Conservation (phyloP, 1,139 yeast genomes). For the Yamadazyma buinensis region DNA sequence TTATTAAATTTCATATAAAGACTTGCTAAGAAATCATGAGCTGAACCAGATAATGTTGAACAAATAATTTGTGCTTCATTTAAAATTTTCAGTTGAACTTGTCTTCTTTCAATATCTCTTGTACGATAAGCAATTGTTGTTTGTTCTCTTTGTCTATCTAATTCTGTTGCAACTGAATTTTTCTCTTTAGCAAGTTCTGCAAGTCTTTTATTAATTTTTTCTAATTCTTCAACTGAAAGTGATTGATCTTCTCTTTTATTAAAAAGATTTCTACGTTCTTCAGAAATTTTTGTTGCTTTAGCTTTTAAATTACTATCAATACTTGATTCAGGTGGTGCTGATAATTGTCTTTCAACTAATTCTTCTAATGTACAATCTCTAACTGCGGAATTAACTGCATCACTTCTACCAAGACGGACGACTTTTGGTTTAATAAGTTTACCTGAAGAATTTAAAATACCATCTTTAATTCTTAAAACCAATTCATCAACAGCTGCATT, state of each 20-base stretch:
- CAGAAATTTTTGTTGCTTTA: constrained; percentile 50
- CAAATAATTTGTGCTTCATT: constrained; percentile 85
- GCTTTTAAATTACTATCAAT: constrained; percentile 39
- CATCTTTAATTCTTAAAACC: constrained; percentile 77
- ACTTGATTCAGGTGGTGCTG: constrained; percentile 29
- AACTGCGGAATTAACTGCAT: constrained; percentile 81
- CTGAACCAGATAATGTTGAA: constrained; percentile 91
- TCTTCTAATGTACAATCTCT: constrained; percentile 85
- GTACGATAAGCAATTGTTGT: constrained; percentile 66
- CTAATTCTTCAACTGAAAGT: constrained; percentile 36
- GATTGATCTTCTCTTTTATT: constrained; percentile 27
- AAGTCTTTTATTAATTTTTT: constrained; percentile 44
- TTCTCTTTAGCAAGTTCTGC: constrained; percentile 57
- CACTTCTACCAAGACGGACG: constrained; percentile 89
- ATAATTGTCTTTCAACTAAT: constrained; percentile 65
- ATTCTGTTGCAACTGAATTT: constrained; percentile 65
- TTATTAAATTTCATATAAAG: constrained; percentile 80
- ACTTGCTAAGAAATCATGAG: constrained; percentile 78
- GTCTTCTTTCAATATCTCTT: constrained; percentile 74
- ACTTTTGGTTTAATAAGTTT: constrained; percentile 59
- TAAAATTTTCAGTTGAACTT: constrained; percentile 68
- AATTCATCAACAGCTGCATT: constrained; percentile 99
- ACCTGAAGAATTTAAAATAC: constrained; percentile 61
- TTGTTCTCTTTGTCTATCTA: constrained; percentile 78
- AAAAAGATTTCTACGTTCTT: constrained; percentile 49